A percentile compares a stretch with the other conserved stretches of the same genome.
phyloP scores from a whole-genome alignment of 169 alveolate genomes.

The Plasmodium sp. region DNA sequence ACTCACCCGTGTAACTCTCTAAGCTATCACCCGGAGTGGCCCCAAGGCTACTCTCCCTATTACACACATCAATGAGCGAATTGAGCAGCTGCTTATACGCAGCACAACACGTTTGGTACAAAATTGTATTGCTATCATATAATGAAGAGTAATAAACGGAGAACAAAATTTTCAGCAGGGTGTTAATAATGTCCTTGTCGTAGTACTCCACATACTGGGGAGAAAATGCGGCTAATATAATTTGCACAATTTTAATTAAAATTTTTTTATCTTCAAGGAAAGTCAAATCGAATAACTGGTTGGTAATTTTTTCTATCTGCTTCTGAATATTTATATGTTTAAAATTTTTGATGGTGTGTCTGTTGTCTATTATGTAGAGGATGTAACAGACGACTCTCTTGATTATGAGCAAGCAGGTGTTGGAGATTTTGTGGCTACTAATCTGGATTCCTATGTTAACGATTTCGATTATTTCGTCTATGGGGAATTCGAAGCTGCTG shows the following conservation, averaged over 20 bases:
- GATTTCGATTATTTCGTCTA: constrained; percentile 55
- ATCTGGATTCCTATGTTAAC: constrained; percentile 21
- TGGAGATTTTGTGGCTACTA: constrained; percentile 28
- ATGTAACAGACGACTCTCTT: constrained; percentile 41
- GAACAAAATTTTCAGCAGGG: constrained; percentile 44
- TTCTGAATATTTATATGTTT: constrained; percentile 33
- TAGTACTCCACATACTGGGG: constrained; percentile 42
- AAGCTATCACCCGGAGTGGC: not conserved
- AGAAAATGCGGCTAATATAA: constrained; percentile 58
- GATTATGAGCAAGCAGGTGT: constrained; percentile 14
- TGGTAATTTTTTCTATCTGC: constrained; percentile 56
- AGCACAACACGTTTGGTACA: constrained; percentile 68
- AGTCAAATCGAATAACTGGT: constrained; percentile 58
- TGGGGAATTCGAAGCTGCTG: constrained; percentile 51
- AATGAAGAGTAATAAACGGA: constrained; percentile 64
- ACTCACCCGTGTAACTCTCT: not conserved
- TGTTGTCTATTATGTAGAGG: constrained; percentile 58
- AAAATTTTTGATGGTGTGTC: constrained; percentile 25
- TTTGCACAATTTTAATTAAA: constrained; percentile 60
- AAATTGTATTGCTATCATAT: constrained; percentile 38
- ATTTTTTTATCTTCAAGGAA: constrained; percentile 45
- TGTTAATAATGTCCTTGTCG: constrained; percentile 45
- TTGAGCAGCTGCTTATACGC: constrained; percentile 58
- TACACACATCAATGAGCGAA: constrained; percentile 62
- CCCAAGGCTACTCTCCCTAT: constrained; percentile 10